Evolutionary conservation across 108 stramenopile genomes (phyloP), one percentile per base, ranked within the genome.

Genomic region (Stephanodiscus triporus): DNA sequence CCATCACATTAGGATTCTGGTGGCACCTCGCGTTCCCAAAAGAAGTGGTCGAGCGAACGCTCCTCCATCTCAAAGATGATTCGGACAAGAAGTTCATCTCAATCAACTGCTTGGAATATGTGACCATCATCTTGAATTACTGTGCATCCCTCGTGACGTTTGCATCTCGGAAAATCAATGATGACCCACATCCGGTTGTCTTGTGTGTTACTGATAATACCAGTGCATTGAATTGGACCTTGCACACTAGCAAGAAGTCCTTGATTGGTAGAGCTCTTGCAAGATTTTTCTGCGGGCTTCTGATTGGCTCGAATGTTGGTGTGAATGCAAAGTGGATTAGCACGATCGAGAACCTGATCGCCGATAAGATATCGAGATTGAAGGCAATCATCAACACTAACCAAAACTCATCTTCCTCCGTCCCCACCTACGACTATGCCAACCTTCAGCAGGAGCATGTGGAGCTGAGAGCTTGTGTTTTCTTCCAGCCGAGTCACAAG

Each of bases 291-390:
- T 71, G 70, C 26, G 6, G 4, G 4, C 34, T 78, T 0, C 36
- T 78, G 22, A 67, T 78, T 14, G 29, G 57, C 22, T 59, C 51
- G 2, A 51, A 48, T 0, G 10, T 77, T 9, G 76, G 76, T 6
- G 43, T 70, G 30, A 66, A 70, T 34, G 22, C 62, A 0, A 56
- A 68, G 17, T 68, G 58, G 48, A 61, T 76, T 14, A 11, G 23
- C 0, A 26, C 20, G 1, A 7, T 53, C 5, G 51, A 63, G 3
- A 77, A 77, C 36, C 0, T 37, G 8, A 70, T 77, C 17, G 76
- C 68, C 17, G 76, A 77, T 36, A 62, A 32, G 4, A 77, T 77
- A 24, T 77, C 69, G 23, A 67, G 76, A 1, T 40, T 70, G 3
- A 65, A 65, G 36, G 40, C 9, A 40, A 9, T 9, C 11, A 40